Evolutionary conservation across 306 rosid species (phyloP).

Genomic region (Begonia fuchsioides): DNA sequence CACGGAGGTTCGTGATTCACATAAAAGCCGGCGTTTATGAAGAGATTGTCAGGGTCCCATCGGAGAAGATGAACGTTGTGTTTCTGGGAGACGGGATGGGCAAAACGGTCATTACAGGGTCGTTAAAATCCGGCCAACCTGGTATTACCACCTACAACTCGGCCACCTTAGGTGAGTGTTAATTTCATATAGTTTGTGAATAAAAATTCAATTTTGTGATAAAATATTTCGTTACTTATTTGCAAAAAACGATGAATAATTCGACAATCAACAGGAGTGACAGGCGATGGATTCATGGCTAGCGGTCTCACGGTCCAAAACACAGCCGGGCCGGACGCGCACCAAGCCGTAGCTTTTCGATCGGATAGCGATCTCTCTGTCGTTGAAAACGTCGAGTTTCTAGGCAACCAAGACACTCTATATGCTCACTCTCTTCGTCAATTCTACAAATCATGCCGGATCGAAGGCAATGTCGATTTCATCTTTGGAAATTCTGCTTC

Average conservation of each 20-base stretch:
- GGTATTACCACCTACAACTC: conserved; percentile 52
- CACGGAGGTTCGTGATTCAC: conserved; percentile 36
- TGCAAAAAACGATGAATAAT: too few species aligned
- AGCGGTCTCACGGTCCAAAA: conserved; percentile 51
- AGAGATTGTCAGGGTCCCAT: conserved; percentile 60
- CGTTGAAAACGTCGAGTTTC: conserved; percentile 51
- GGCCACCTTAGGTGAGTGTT: conserved; percentile 55
- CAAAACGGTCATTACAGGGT: conserved; percentile 55
- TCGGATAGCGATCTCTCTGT: conserved; percentile 63
- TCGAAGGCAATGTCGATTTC: conserved; percentile 72
- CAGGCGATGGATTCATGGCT: conserved; percentile 95
- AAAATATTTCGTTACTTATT: too few species aligned
- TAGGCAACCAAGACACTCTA: conserved; percentile 83
- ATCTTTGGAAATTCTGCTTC: conserved; percentile 82
- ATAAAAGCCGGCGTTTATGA: conserved; percentile 62
- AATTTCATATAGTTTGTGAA: not conserved
- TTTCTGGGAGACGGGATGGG: conserved; percentile 73
- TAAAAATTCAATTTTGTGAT: not conserved
- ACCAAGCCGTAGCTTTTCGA: conserved; percentile 91
- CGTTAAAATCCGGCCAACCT: conserved; percentile 38
- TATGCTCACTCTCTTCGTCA: conserved; percentile 82
- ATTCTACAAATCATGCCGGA: conserved; percentile 60
- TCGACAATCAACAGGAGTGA: conserved; percentile 28
- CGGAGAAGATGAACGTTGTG: conserved; percentile 51
- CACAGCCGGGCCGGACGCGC: conserved; percentile 81